A percentile compares a stretch with the other conserved stretches of the same genome.
Evolutionary conservation across 1,139 yeast species (phyloP).

Genomic region (Hansenula anomala): DNA sequence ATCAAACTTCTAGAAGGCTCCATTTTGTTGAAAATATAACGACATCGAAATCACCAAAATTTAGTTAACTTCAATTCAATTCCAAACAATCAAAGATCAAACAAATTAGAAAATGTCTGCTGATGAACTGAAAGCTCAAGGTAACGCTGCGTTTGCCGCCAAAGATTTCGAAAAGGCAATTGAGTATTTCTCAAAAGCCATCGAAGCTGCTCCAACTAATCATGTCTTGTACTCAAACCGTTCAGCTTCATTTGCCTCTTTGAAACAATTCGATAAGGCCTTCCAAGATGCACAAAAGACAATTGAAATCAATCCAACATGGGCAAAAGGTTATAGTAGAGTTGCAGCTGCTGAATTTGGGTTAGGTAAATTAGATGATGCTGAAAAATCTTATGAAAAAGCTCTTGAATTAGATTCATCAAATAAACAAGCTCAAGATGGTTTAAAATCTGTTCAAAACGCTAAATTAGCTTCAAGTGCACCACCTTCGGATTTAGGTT

Average conservation of each 20-base stretch:
- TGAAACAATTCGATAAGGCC: constrained; percentile 69
- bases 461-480: constrained; percentile 32
- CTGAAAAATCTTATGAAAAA: constrained; percentile 66
- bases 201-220: constrained; percentile 71
- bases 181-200: constrained; percentile 79
- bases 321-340: constrained; percentile 96
- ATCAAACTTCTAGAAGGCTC: background rate
- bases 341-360: constrained; percentile 93
- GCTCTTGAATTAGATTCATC: constrained; percentile 79
- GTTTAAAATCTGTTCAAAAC: constrained; percentile 57
- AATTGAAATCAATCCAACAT: constrained; percentile 68
- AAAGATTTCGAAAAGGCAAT: constrained; percentile 81
- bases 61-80: too few species aligned
- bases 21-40: background rate
- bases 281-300: constrained; percentile 81
- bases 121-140: constrained; percentile 74
- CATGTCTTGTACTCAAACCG: constrained; percentile 91
- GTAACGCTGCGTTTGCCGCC: constrained; percentile 87
- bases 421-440: constrained; percentile 86
- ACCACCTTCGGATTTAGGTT: constrained; percentile 70
- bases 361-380: constrained; percentile 67
- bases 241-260: constrained; percentile 87
- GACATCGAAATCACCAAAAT: too few species aligned
- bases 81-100: too few species aligned
- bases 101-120: constrained; percentile 46